Evolutionary conservation across 129 eudicot species (phyloP).

Genomic region (Glebionis coronaria): DNA sequence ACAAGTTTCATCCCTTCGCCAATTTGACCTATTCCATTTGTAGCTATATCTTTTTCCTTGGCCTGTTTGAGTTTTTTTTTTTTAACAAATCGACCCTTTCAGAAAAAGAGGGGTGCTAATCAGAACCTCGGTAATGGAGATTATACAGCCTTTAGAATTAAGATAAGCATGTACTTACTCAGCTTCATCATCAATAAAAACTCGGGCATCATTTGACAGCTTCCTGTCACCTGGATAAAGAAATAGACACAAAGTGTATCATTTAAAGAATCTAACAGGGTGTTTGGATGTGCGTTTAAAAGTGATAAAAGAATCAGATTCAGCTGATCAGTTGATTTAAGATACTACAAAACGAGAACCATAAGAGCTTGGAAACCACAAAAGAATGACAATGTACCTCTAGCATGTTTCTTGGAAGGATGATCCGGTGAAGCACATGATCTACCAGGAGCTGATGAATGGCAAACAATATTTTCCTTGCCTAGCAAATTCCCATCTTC

Average conservation of each 20-base stretch:
- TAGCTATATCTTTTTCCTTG: no score
- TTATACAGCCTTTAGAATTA: no score
- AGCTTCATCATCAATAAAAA: constrained; percentile 80
- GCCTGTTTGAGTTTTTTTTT: no score
- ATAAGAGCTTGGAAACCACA: constrained; percentile 11
- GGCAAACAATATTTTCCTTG: constrained; percentile 20
- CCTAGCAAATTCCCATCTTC: constrained; percentile 18
- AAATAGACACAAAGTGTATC: not conserved
- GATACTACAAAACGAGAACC: not conserved
- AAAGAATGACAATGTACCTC: constrained; percentile 37
- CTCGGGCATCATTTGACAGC: constrained; percentile 39
- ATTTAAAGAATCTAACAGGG: not conserved
- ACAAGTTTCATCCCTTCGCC: no score
- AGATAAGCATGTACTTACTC: constrained; percentile 52
- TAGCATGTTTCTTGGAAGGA: constrained; percentile 24
- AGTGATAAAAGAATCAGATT: constrained; percentile 4
- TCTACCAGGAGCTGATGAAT: constrained; percentile 19
- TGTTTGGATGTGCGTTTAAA: constrained; percentile 4
- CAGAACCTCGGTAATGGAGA: no score
- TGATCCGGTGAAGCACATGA: constrained; percentile 26
- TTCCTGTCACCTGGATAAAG: constrained; percentile 45
- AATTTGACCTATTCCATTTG: no score
- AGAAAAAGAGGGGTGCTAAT: no score
- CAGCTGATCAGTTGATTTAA: not conserved
- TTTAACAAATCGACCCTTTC: no score